A percentile compares a stretch with the other conserved stretches of the same genome.
These are phyloP conservation scores for Trapa incisa DNA, from an alignment of 345 rosid species.

Conservation along the genomic window DNA sequence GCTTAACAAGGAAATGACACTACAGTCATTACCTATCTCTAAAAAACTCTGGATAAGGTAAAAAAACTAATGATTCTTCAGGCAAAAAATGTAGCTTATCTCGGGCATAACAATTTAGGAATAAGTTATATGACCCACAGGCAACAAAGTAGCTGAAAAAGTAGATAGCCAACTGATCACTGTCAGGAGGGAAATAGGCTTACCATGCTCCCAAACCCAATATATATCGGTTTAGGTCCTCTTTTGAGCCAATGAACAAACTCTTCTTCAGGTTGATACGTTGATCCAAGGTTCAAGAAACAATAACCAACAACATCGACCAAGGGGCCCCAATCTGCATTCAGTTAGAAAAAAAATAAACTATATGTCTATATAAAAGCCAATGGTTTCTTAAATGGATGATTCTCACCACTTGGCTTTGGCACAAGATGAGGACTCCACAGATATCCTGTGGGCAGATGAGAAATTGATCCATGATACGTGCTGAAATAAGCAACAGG, in stretches of 20 bases:
- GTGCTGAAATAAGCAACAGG: conserved; percentile 93
- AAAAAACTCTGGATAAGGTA: neutral
- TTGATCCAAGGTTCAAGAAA: conserved; percentile 74
- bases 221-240: conserved; percentile 74
- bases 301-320: conserved; percentile 98
- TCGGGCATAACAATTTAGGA: neutral
- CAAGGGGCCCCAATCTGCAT: conserved; percentile 85
- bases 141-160: neutral
- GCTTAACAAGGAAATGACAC: conserved; percentile 36
- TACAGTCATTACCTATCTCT: conserved; percentile 1
- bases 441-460: conserved; percentile 93
- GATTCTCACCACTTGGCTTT: conserved; percentile 72
- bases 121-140: neutral
- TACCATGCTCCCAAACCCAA: conserved; percentile 99
- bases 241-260: conserved; percentile 60
- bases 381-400: neutral
- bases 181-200: conserved; percentile 7
- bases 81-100: neutral
- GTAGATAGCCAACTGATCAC: neutral
- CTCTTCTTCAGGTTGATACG: conserved; percentile 61
- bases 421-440: conserved; percentile 98
- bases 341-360: conserved; percentile 5
- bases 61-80: neutral
- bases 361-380: neutral
- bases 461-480: conserved; percentile 88